Evolutionary conservation across 2,329 filamentous ascomycete species (phyloP).

Genomic region (Cercospora citrullina): DNA sequence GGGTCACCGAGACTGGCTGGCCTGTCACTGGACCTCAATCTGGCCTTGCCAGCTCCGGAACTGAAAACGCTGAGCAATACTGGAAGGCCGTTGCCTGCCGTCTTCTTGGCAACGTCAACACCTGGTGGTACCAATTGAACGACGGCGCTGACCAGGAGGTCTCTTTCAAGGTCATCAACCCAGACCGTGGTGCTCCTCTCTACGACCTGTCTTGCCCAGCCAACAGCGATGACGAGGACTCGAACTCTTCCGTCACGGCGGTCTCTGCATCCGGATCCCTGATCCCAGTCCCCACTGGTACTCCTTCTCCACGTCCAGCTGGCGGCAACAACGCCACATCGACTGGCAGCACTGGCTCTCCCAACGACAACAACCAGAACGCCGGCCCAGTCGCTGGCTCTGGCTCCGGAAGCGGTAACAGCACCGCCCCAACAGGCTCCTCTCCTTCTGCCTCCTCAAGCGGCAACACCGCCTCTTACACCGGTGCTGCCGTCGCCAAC

Average conservation of each 20-base stretch:
- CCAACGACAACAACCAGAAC: constrained; percentile 13
- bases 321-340: neutral
- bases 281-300: neutral
- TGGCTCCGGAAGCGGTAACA: neutral
- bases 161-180: constrained; percentile 36
- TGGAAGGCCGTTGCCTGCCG: constrained; percentile 77
- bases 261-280: neutral
- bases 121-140: constrained; percentile 67
- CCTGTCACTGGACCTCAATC: constrained; percentile 68
- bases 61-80: constrained; percentile 70
- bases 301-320: constrained; percentile 9
- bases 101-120: constrained; percentile 59
- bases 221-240: constrained; percentile 21
- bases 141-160: constrained; percentile 52
- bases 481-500: constrained; percentile 7
- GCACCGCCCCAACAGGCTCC: neutral
- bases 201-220: constrained; percentile 48
- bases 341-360: neutral
- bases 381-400: neutral
- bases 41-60: constrained; percentile 62
- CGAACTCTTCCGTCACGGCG: constrained; percentile 2
- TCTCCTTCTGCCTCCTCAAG: neutral
- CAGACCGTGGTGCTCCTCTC: constrained; percentile 36
- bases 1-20: constrained; percentile 88
- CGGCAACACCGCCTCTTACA: constrained; percentile 3